Conservation (phyloP, 1,284 basidiomycete genomes). For the Boletus putidus region DNA sequence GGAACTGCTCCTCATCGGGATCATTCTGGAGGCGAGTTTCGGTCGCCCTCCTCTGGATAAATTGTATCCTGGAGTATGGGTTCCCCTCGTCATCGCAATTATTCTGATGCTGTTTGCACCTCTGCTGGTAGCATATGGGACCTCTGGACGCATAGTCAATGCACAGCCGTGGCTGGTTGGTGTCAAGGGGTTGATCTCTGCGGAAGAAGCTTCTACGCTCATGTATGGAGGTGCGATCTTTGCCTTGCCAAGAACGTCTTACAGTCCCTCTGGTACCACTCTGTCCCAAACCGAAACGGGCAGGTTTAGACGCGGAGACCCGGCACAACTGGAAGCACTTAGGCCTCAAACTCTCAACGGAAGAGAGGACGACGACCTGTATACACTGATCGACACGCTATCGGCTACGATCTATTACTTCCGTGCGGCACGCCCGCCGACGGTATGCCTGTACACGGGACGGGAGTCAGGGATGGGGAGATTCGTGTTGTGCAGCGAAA, state of each 20-base stretch:
- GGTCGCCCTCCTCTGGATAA: neutral
- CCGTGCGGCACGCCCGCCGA: slow-evolving; percentile 26
- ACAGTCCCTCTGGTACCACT: slow-evolving; percentile 28
- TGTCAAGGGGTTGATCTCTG: slow-evolving; percentile 32
- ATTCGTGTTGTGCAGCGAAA: slow-evolving; percentile 29
- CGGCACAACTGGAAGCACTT: slow-evolving; percentile 9
- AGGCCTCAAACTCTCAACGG: neutral
- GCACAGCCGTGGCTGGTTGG: slow-evolving; percentile 33
- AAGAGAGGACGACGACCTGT: slow-evolving; percentile 15
- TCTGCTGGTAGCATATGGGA: slow-evolving; percentile 21
- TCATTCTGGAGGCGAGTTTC: neutral
- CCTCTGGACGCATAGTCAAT: slow-evolving; percentile 24
- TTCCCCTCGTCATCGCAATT: slow-evolving; percentile 4
- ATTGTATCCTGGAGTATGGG: neutral
- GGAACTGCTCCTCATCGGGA: slow-evolving; percentile 2
- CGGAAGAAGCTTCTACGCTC: slow-evolving; percentile 21
- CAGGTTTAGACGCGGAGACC: slow-evolving; percentile 22
- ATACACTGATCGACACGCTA: slow-evolving; percentile 31
- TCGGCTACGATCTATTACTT: slow-evolving; percentile 35
- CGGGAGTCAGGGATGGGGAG: slow-evolving; percentile 29
- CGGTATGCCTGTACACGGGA: slow-evolving; percentile 32
- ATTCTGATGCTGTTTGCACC: slow-evolving; percentile 27
- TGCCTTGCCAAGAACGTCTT: slow-evolving; percentile 19
- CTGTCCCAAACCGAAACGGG: slow-evolving; percentile 14
- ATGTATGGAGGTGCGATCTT: slow-evolving; percentile 23